Evolutionary conservation across 2,329 filamentous ascomycete genomes (phyloP).

Genomic region (Chrysosporium keratinophilum): DNA sequence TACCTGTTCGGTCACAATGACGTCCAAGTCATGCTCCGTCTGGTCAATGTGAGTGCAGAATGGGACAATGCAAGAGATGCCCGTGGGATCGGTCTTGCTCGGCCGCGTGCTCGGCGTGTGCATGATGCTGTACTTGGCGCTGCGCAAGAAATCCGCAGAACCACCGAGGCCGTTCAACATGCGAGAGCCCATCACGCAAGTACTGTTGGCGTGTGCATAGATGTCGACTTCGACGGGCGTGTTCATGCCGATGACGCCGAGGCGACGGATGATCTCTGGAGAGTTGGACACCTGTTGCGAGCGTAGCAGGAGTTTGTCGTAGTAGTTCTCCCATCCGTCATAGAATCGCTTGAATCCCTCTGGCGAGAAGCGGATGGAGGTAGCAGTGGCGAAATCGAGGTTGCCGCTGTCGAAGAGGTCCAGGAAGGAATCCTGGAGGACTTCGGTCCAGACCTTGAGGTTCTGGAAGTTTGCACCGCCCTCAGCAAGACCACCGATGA

Average conservation of each 20-base stretch:
- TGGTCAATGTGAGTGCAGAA: constrained; percentile 90
- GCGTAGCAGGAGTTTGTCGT: constrained; percentile 71
- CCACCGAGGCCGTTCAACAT: constrained; percentile 82
- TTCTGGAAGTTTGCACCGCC: constrained; percentile 69
- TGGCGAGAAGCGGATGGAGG: constrained; percentile 80
- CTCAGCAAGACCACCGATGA: constrained; percentile 69
- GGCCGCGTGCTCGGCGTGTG: constrained; percentile 76
- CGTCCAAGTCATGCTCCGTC: constrained; percentile 84
- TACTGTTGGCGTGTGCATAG: constrained; percentile 86
- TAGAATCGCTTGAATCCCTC: constrained; percentile 89
- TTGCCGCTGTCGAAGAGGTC: constrained; percentile 83
- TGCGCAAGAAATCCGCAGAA: constrained; percentile 70
- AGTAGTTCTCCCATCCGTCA: constrained; percentile 69
- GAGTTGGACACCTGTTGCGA: constrained; percentile 83
- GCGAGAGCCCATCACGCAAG: constrained; percentile 76
- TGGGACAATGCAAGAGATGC: constrained; percentile 79
- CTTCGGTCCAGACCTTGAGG: constrained; percentile 87
- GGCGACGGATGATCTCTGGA: constrained; percentile 76
- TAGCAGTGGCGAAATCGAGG: constrained; percentile 81
- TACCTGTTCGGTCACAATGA: constrained; percentile 63
- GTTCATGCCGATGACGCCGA: constrained; percentile 90
- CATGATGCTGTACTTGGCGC: constrained; percentile 80
- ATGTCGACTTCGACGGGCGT: constrained; percentile 90
- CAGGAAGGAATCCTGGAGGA: constrained; percentile 84
- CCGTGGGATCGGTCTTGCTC: constrained; percentile 69